Evolutionary conservation across 148 eudicot genomes (phyloP), one percentile per base, ranked within the genome.

Genomic region (Camellia lanceoleosa): DNA sequence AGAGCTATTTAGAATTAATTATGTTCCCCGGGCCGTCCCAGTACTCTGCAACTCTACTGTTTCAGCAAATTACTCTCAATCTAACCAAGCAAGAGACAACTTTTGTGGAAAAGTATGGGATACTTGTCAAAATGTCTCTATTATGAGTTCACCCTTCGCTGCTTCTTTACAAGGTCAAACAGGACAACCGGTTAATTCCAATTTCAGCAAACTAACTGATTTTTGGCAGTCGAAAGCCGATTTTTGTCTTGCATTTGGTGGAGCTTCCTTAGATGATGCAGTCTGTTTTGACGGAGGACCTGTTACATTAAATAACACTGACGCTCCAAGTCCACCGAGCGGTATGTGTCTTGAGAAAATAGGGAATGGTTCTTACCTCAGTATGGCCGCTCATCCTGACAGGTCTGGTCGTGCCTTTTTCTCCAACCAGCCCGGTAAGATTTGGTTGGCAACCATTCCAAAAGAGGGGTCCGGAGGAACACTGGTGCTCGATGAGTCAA

Each of bases 291-390:
- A 61, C 70, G 98, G 98, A 4, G 87, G 71, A 62, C 88, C 92
- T 14, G 88, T 89, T 4, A 81, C 76, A 55, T 80, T 92, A 5
- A 90, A 89, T 62, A 77, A 13, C 42, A 85, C 88, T 44, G 82
- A 11, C 54, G 20, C 80, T 74, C 82, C 86, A 60, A 80, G 60
- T 44, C 61, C 81, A 63, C 87, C 89, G 54, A 62, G 86, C 76
- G 95, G 98, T 44, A 79, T 92, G 80, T 94, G 98, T 85, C 83
- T 94, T 47, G 97, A 94, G 88, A 90, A 90, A 82, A 91, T 92
- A 61, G 89, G 89, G 23, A 94, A 94, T 79, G 98, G 91, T 19
- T 86, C 94, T 66, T 94, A 87, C 82, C 89, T 94, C 46, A 82
- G 83, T 80, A 94, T 94, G 98, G 95, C 76, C 58, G 70, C 89